Conservation (phyloP, 2,329 filamentous ascomycete genomes). For the Diplodia sapinea region DNA sequence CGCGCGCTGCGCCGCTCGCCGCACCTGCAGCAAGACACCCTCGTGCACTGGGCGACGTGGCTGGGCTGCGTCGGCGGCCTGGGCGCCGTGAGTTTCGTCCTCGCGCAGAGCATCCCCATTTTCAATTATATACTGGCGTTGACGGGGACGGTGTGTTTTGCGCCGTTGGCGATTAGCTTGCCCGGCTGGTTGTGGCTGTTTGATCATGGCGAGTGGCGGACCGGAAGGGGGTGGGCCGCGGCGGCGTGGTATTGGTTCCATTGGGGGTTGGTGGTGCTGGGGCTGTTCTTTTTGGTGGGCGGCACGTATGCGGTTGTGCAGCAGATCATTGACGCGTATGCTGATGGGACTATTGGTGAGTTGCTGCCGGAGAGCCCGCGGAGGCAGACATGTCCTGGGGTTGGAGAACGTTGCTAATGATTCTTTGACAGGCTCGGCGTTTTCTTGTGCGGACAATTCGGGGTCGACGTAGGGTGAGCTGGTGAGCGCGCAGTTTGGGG, state of each 20-base stretch:
- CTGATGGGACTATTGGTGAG: constrained; percentile 51
- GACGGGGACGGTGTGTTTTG: constrained; percentile 58
- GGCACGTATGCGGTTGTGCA: constrained; percentile 59
- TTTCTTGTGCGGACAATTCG: constrained; percentile 58
- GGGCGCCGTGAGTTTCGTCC: constrained; percentile 53
- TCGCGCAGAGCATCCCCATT: constrained; percentile 58
- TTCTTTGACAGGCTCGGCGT: constrained; percentile 45
- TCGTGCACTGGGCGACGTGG: constrained; percentile 57
- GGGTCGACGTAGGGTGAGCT: constrained; percentile 38
- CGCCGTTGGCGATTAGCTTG: constrained; percentile 56
- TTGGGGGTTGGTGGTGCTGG: constrained; percentile 52
- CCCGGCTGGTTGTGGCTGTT: constrained; percentile 60
- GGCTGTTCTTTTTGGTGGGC: constrained; percentile 55
- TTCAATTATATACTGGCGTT: constrained; percentile 61
- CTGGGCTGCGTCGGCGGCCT: constrained; percentile 53
- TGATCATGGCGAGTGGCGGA: constrained; percentile 53
- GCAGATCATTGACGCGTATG: constrained; percentile 60
- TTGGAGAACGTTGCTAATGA: background rate
- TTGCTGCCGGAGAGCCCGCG: too few species aligned
- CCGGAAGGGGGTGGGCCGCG: constrained; percentile 41
- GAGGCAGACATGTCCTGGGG: fast-evolving
- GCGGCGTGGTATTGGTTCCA: constrained; percentile 51
- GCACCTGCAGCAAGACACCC: constrained; percentile 57
- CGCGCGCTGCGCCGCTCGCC: constrained; percentile 54
- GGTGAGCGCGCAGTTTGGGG: too few species aligned